These are phyloP conservation scores for Talaromyces sp. DNA, from an alignment of 2,329 filamentous ascomycete species.

Conservation along the genomic window DNA sequence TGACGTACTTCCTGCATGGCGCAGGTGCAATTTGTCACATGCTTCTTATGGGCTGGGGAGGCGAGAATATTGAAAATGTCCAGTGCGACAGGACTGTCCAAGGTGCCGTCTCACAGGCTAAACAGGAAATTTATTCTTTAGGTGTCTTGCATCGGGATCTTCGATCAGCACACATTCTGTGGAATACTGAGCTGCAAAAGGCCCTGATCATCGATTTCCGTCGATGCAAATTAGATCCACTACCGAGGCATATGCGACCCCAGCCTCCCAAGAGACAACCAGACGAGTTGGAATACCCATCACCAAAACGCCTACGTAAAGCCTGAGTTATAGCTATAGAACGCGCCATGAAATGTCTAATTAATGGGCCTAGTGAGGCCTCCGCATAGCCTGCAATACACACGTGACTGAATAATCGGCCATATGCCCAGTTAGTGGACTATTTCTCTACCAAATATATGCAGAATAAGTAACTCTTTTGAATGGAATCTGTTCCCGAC, in stretches of 20 bases:
- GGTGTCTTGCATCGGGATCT: conserved; percentile 17
- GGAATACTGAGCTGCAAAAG: conserved; percentile 19
- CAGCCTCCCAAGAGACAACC: no score
- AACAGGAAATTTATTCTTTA: conserved; percentile 9
- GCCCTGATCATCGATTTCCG: conserved; percentile 22
- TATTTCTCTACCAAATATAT: no score
- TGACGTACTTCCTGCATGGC: conserved; percentile 22
- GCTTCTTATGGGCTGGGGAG: conserved; percentile 28
- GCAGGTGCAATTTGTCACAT: conserved; percentile 26
- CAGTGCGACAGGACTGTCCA: no score
- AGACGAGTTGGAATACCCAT: no score
- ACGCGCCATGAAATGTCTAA: no score
- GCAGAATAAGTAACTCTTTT: no score
- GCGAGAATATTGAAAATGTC: background rate
- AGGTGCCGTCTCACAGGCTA: background rate
- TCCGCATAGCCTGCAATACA: no score
- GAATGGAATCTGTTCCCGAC: background rate
- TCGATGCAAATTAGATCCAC: conserved; percentile 10
- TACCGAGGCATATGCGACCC: background rate
- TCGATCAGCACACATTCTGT: conserved; percentile 18
- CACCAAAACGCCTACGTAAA: no score
- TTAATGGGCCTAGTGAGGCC: no score
- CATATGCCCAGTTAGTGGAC: no score
- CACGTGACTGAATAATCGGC: no score
- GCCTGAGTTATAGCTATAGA: no score